A percentile compares a stretch with the other conserved stretches of the same genome.
These are phyloP conservation scores for Sisymbrium altissimum DNA, from an alignment of 345 rosid genomes.

Conservation along the genomic window DNA sequence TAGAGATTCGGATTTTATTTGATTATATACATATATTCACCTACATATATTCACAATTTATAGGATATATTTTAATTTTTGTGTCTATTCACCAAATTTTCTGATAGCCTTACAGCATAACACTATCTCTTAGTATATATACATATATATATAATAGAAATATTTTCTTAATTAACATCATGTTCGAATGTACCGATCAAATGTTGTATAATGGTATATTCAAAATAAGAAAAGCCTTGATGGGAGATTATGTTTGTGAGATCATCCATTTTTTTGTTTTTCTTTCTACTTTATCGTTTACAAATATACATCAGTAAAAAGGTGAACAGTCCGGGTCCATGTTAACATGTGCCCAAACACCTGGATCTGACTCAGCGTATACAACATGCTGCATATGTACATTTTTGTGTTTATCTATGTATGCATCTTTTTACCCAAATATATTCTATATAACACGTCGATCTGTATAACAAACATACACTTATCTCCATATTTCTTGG, in stretches of 20 bases:
- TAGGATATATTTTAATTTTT: not conserved
- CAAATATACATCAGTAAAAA: not conserved
- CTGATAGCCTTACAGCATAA: too few relatives aligned
- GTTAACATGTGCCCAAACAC: conserved; percentile 29
- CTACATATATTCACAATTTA: not conserved
- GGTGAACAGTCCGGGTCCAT: conserved; percentile 5
- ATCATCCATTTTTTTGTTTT: not conserved
- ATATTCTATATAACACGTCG: not conserved
- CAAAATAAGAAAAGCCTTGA: not conserved
- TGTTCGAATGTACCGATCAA: not conserved
- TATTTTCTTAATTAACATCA: not conserved
- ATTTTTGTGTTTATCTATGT: not conserved
- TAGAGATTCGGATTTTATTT: too few relatives aligned
- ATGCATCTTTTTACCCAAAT: conserved; percentile 7
- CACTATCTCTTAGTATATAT: not conserved
- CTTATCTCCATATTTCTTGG: conserved; percentile 2
- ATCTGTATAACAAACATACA: not conserved
- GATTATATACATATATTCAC: too few relatives aligned
- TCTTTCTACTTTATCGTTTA: not conserved
- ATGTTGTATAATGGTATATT: not conserved
- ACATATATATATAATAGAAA: not conserved
- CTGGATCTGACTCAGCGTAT: conserved; percentile 32
- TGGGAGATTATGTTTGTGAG: not conserved
- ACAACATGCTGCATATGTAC: conserved; percentile 10
- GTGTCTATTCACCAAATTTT: too few relatives aligned